Percentiles rank a stretch among this genome's conserved stretches.
Conservation (phyloP, 2,329 filamentous ascomycete genomes). For the Bipolaris cookei region DNA sequence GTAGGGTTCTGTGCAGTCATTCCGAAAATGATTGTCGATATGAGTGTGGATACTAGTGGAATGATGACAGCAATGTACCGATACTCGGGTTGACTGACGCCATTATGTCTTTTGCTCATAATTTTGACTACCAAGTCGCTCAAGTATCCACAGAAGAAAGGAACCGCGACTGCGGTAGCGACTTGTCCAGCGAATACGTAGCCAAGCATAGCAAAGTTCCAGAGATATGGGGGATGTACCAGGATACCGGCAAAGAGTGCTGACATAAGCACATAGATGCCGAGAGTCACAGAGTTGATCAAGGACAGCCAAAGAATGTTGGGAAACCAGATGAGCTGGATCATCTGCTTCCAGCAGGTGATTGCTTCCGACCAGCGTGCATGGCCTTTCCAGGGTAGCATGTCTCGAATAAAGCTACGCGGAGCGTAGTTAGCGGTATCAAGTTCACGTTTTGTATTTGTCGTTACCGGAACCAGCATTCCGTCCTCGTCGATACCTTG, state of each 20-base stretch:
- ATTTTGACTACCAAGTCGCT: slow-evolving; percentile 11
- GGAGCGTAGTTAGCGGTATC: slow-evolving; percentile 14
- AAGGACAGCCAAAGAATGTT: slow-evolving; percentile 17
- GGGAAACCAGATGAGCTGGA: slow-evolving; percentile 20
- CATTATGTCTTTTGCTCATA: slow-evolving; percentile 10
- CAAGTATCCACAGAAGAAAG: slow-evolving; percentile 17
- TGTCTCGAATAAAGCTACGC: slow-evolving; percentile 13
- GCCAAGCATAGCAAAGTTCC: slow-evolving; percentile 16
- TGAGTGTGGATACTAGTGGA: slow-evolving; percentile 11
- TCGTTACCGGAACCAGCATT: slow-evolving; percentile 14
- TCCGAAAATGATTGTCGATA: slow-evolving; percentile 17
- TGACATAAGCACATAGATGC: slow-evolving; percentile 21
- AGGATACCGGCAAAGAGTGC: slow-evolving; percentile 18
- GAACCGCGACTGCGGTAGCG: slow-evolving; percentile 13
- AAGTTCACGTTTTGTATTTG: slow-evolving; percentile 9
- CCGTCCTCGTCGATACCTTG: slow-evolving; percentile 20
- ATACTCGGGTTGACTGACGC: slow-evolving; percentile 14
- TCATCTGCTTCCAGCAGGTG: slow-evolving; percentile 20
- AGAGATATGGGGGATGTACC: slow-evolving; percentile 15
- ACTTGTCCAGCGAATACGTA: slow-evolving; percentile 20
- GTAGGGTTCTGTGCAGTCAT: slow-evolving; percentile 13
- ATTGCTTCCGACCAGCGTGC: slow-evolving; percentile 15
- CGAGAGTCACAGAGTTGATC: slow-evolving; percentile 15
- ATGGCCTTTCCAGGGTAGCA: slow-evolving; percentile 20
- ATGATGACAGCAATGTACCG: slow-evolving; percentile 13